Conservation (phyloP, 176 grass and related monocot species). For the Typha latifolia region DNA sequence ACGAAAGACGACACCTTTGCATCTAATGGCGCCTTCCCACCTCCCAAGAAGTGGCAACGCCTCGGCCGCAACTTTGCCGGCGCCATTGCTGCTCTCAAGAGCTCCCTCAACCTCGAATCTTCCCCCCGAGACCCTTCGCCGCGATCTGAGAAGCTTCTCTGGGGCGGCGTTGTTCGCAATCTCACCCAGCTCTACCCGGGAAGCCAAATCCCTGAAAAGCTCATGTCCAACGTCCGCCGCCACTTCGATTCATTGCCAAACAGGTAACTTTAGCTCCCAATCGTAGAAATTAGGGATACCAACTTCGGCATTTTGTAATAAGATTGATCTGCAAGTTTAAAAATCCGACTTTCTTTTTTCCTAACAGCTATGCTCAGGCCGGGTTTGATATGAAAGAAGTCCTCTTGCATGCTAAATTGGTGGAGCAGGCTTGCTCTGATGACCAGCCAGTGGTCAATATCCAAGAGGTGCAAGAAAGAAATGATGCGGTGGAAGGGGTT, state of each 20-base stretch:
- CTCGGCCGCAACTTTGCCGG: constrained; percentile 81
- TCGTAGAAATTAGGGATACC: background rate
- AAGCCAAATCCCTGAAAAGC: constrained; percentile 72
- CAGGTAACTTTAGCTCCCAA: constrained; percentile 38
- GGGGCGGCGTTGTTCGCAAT: constrained; percentile 41
- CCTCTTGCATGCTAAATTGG: constrained; percentile 68
- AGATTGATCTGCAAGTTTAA: constrained; percentile 7
- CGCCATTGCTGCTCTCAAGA: constrained; percentile 86
- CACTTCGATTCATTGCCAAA: constrained; percentile 94
- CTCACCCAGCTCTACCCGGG: constrained; percentile 70
- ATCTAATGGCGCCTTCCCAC: constrained; percentile 13
- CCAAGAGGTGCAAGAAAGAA: constrained; percentile 58
- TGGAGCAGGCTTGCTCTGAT: constrained; percentile 64
- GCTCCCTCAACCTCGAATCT: constrained; percentile 64
- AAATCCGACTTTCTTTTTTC: constrained; percentile 9
- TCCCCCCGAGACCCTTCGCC: constrained; percentile 47
- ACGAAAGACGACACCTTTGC: background rate
- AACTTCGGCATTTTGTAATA: background rate
- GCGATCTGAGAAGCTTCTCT: constrained; percentile 42
- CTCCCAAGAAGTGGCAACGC: constrained; percentile 84
- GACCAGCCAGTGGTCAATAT: constrained; percentile 61
- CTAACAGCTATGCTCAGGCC: constrained; percentile 74
- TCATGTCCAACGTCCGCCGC: constrained; percentile 73
- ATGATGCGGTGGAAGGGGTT: constrained; percentile 29
- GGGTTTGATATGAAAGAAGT: constrained; percentile 99